These are phyloP conservation scores for Epichloe glyceriae DNA, from an alignment of 2,329 filamentous ascomycete genomes.

Conservation along the genomic window DNA sequence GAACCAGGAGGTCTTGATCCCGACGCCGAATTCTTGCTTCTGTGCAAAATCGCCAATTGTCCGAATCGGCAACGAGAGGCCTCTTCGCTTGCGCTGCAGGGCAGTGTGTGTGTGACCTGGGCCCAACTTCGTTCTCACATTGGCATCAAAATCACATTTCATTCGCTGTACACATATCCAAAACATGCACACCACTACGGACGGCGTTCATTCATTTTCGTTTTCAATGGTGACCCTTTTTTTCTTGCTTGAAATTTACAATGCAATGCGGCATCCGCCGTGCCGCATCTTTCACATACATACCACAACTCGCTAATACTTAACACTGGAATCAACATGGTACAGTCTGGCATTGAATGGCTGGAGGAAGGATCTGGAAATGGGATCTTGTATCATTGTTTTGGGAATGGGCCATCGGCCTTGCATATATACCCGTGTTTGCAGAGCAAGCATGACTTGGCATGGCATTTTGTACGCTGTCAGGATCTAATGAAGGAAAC, in stretches of 20 bases:
- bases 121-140: not conserved
- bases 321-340: not conserved
- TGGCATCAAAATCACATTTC: not conserved
- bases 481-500: not conserved
- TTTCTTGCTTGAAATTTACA: not conserved
- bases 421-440: slow-evolving; percentile 1
- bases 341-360: not conserved
- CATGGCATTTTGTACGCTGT: not conserved
- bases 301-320: not conserved
- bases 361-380: not conserved
- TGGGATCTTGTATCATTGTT: not conserved
- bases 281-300: not conserved
- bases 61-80: no score
- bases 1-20: not conserved
- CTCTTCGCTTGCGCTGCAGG: not conserved
- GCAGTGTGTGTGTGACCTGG: not conserved
- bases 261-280: not conserved
- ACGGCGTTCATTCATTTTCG: not conserved
- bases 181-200: not conserved
- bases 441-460: not conserved
- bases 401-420: not conserved
- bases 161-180: not conserved
- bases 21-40: not conserved
- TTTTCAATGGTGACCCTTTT: not conserved
- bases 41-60: not conserved